Evolutionary conservation across 1,284 basidiomycete genomes (phyloP).

Genomic region (Cryptococcus sp.): DNA sequence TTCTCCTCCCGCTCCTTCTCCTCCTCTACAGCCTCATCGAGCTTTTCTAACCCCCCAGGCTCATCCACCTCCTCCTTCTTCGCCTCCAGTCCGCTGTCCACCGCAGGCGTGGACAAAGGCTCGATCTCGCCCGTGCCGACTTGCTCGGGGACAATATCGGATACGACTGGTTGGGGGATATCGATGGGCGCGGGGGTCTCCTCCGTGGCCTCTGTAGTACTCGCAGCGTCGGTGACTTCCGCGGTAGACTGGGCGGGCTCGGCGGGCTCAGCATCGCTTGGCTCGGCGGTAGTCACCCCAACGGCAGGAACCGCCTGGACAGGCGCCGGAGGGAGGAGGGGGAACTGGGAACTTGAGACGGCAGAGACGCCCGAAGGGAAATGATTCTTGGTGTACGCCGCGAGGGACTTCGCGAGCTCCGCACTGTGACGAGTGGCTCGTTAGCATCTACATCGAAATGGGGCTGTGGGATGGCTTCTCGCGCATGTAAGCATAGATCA

Average conservation of each 20-base stretch:
- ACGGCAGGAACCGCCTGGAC: slow-evolving; percentile 11
- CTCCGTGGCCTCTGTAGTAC: slow-evolving; percentile 2
- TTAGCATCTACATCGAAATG: no score
- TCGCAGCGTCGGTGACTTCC: neutral
- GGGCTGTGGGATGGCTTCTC: no score
- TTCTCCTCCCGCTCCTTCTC: slow-evolving; percentile 24
- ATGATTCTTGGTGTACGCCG: slow-evolving; percentile 72
- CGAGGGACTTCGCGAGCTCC: slow-evolving; percentile 64
- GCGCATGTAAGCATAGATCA: no score
- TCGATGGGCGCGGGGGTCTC: slow-evolving; percentile 4
- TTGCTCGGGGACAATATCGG: slow-evolving; percentile 33
- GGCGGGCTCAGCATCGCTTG: neutral
- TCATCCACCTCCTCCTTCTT: slow-evolving; percentile 32
- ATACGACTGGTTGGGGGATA: slow-evolving; percentile 13
- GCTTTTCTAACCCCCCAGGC: slow-evolving; percentile 30
- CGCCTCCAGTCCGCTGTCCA: slow-evolving; percentile 10
- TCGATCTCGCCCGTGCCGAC: slow-evolving; percentile 28
- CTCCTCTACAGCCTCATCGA: slow-evolving; percentile 32
- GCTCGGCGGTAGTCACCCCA: neutral
- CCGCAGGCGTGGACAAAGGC: slow-evolving; percentile 30
- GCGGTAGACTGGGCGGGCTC: slow-evolving; percentile 3
- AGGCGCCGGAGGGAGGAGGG: slow-evolving; percentile 27
- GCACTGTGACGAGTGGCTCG: slow-evolving; percentile 51
- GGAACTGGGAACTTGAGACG: slow-evolving; percentile 56
- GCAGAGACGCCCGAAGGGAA: slow-evolving; percentile 69